Percentiles rank a stretch among this genome's conserved stretches.
Conservation (phyloP, 768 basidiomycete species). For the Boletus reticulatus region DNA sequence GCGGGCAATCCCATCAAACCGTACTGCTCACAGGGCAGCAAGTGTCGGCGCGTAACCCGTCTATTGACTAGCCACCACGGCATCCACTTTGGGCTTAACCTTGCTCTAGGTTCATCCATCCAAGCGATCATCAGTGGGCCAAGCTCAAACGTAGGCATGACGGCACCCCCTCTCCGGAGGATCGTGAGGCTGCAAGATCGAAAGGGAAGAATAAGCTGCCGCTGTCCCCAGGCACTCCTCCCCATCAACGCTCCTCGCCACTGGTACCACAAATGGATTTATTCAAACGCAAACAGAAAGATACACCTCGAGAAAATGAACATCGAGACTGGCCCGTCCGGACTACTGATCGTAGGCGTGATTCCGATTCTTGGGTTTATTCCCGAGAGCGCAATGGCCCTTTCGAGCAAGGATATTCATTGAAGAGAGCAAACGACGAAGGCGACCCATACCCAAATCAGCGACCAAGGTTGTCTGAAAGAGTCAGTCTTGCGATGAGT, state of each 20-base stretch:
- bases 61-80: constrained; percentile 5
- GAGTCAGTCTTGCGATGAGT: constrained; percentile 20
- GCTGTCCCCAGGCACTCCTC: constrained; percentile 18
- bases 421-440: constrained; percentile 29
- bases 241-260: constrained; percentile 32
- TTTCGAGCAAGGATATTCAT: constrained; percentile 13
- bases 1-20: constrained; percentile 41
- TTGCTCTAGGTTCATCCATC: constrained; percentile 46
- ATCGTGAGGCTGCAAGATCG: constrained; percentile 19
- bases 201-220: constrained; percentile 24
- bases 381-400: constrained; percentile 18
- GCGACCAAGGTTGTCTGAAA: constrained; percentile 25
- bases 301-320: constrained; percentile 21
- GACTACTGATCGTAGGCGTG: constrained; percentile 23
- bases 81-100: constrained; percentile 5
- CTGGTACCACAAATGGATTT: constrained; percentile 44
- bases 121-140: constrained; percentile 44
- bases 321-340: constrained; percentile 19
- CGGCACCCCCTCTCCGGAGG: constrained; percentile 18
- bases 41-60: constrained; percentile 44
- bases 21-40: constrained; percentile 45
- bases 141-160: constrained; percentile 20
- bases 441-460: constrained; percentile 24
- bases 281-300: constrained; percentile 34
- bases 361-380: constrained; percentile 22